phyloP scores from a whole-genome alignment of 768 basidiomycete genomes.

The Gyrodon lividus region DNA sequence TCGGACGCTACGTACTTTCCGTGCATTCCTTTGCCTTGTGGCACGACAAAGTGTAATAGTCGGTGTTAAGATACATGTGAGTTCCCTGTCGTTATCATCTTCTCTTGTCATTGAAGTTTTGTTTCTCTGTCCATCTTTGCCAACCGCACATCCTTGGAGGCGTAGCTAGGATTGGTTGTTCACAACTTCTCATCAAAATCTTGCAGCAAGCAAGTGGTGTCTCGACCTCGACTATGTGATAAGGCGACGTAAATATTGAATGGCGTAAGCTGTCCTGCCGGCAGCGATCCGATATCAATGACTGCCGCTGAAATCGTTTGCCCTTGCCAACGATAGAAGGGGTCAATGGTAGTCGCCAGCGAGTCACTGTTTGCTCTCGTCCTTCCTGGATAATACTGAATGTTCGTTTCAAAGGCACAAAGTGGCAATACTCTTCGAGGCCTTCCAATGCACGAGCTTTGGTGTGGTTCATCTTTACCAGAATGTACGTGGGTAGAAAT shows the following conservation, averaged over 20 bases:
- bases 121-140: too few relatives aligned
- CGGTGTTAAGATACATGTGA: too few relatives aligned
- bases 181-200: too few relatives aligned
- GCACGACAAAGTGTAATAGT: too few relatives aligned
- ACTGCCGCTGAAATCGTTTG: conserved; percentile 38
- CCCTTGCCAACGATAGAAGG: conserved; percentile 40
- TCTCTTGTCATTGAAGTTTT: too few relatives aligned
- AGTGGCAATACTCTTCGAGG: not conserved
- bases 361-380: not conserved
- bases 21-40: too few relatives aligned
- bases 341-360: conserved; percentile 27
- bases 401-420: conserved; percentile 26
- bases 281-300: conserved; percentile 35
- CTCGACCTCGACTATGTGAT: too few relatives aligned
- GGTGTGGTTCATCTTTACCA: conserved; percentile 18
- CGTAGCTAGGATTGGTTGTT: too few relatives aligned
- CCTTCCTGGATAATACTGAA: conserved; percentile 31
- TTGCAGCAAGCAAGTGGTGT: conserved; percentile 4
- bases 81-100: too few relatives aligned
- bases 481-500: conserved; percentile 27
- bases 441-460: not conserved
- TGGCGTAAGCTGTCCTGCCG: conserved; percentile 25
- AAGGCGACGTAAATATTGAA: conserved; percentile 43
- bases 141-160: too few relatives aligned
- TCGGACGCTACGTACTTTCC: too few relatives aligned